Conservation (phyloP, 2,329 filamentous ascomycete species). For the Ophiosphaerella korrae region DNA sequence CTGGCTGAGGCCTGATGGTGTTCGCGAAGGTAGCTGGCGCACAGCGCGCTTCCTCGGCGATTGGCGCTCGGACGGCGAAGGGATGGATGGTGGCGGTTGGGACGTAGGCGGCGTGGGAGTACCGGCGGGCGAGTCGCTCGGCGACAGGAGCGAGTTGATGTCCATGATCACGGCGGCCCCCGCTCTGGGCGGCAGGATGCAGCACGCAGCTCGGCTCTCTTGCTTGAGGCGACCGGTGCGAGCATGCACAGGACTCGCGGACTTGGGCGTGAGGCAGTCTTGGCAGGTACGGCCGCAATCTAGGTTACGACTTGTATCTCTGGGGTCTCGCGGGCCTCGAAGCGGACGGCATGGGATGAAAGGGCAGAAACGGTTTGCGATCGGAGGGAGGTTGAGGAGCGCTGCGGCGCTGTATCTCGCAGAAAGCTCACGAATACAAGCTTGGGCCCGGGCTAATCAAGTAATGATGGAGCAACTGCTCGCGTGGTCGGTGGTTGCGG, state of each 20-base stretch:
- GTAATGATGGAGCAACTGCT: slow-evolving; percentile 22
- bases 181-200: slow-evolving; percentile 1
- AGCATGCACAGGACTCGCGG: neutral
- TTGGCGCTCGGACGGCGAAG: slow-evolving; percentile 32
- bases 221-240: neutral
- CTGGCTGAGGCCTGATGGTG: slow-evolving; percentile 53
- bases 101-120: slow-evolving; percentile 45
- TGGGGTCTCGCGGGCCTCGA: slow-evolving; percentile 16
- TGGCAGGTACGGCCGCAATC: slow-evolving; percentile 12
- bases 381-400: slow-evolving; percentile 18
- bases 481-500: too few relatives aligned
- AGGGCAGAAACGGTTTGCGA: slow-evolving; percentile 11
- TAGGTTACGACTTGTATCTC: slow-evolving; percentile 10
- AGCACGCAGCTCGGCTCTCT: neutral
- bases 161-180: slow-evolving; percentile 46
- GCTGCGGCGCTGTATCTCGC: slow-evolving; percentile 13
- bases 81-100: slow-evolving; percentile 29
- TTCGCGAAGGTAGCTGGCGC: slow-evolving; percentile 45
- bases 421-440: slow-evolving; percentile 31
- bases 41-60: slow-evolving; percentile 40
- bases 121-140: slow-evolving; percentile 50
- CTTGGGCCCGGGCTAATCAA: slow-evolving; percentile 31
- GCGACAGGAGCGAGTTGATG: slow-evolving; percentile 57
- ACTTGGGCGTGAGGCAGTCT: neutral
- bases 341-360: slow-evolving; percentile 31